Conservation (phyloP, 179 eudicot genomes). For the Silene coronaria region DNA sequence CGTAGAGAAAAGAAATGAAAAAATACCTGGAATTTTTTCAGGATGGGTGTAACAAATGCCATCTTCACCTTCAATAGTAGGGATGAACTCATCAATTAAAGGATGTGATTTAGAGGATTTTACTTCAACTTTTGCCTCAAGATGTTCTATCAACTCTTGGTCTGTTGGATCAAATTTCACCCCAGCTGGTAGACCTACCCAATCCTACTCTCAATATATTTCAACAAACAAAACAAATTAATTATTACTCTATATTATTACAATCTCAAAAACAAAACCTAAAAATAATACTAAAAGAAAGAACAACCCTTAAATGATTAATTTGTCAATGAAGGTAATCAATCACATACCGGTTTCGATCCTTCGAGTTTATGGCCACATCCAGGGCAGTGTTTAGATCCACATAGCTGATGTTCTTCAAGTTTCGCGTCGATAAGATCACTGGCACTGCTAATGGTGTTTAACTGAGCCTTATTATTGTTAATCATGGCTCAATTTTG, state of each 20-base stretch:
- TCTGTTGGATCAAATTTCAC: conserved; percentile 98
- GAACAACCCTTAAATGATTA: no score
- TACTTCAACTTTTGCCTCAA: conserved; percentile 78
- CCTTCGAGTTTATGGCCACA: conserved; percentile 92
- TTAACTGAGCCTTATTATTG: no score
- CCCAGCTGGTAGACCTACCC: conserved; percentile 98
- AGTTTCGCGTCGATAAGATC: conserved; percentile 95
- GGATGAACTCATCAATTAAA: conserved; percentile 88
- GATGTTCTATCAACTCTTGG: conserved; percentile 93
- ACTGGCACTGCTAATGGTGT: conserved; percentile 33
- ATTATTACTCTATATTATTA: no score
- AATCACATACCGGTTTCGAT: conserved; percentile 76
- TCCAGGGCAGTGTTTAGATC: conserved; percentile 87
- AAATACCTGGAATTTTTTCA: conserved; percentile 97
- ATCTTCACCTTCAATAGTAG: conserved; percentile 95
- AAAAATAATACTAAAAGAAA: no score
- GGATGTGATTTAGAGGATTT: conserved; percentile 77
- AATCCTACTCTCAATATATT: conserved; percentile 69
- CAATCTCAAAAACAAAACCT: no score
- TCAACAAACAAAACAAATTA: no score
- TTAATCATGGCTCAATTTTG: not conserved
- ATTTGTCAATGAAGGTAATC: no score
- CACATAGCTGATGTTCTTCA: conserved; percentile 89
- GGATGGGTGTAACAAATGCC: conserved; percentile 99
- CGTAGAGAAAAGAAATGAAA: no score